These are phyloP conservation scores for Ogataea glucozyma DNA, from an alignment of 805 yeast genomes.

Conservation along the genomic window DNA sequence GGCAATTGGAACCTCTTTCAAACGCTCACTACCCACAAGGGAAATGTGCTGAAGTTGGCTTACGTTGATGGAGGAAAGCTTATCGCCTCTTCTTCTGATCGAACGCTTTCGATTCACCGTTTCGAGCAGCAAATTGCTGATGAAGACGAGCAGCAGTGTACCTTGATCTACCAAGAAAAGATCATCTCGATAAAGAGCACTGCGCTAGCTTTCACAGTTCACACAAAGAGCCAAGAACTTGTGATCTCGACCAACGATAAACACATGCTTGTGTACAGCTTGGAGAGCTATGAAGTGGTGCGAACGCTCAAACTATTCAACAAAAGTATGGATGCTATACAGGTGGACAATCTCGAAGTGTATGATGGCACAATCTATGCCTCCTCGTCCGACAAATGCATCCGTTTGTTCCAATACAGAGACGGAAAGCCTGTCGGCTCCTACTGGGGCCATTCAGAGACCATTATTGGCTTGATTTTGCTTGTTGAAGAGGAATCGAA, in stretches of 20 bases:
- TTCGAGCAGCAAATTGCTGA: slow-evolving; percentile 24
- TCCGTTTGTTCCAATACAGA: slow-evolving; percentile 47
- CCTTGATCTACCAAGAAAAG: slow-evolving; percentile 41
- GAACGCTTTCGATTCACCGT: slow-evolving; percentile 57
- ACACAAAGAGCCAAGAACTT: slow-evolving; percentile 38
- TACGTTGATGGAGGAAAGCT: slow-evolving; percentile 37
- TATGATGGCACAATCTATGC: slow-evolving; percentile 37
- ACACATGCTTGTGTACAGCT: slow-evolving; percentile 40
- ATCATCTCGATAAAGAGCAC: slow-evolving; percentile 52
- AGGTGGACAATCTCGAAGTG: slow-evolving; percentile 45
- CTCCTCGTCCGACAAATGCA: slow-evolving; percentile 57
- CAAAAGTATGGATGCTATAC: slow-evolving; percentile 44
- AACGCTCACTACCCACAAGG: slow-evolving; percentile 61
- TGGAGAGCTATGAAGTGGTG: slow-evolving; percentile 36
- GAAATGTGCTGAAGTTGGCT: slow-evolving; percentile 45
- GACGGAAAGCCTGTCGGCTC: slow-evolving; percentile 49
- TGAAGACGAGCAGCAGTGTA: neutral
- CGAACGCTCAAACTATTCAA: slow-evolving; percentile 44
- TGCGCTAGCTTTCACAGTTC: slow-evolving; percentile 44
- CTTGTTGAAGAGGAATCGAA: slow-evolving; percentile 22
- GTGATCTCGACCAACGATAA: slow-evolving; percentile 56
- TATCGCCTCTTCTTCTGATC: slow-evolving; percentile 59
- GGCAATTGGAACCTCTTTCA: slow-evolving; percentile 53
- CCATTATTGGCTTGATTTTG: slow-evolving; percentile 44
- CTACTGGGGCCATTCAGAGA: slow-evolving; percentile 63